Percentiles rank a stretch among this genome's conserved stretches.
phyloP scores from a whole-genome alignment of 805 yeast genomes.

The Cyberlindnera mrakii region DNA sequence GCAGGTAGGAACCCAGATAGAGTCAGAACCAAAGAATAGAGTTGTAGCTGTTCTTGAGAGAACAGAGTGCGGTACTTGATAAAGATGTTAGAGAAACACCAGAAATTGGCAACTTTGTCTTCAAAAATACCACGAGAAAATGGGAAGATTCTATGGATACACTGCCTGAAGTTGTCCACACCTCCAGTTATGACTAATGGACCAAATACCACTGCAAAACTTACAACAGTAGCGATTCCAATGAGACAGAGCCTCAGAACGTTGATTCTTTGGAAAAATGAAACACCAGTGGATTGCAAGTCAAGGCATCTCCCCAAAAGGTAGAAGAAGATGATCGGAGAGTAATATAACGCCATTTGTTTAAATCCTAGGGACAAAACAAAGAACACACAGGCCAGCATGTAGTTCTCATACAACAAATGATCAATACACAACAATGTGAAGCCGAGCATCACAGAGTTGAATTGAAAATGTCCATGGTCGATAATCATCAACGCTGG shows the following conservation, averaged over 20 bases:
- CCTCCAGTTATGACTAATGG: constrained; percentile 56
- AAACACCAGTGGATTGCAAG: constrained; percentile 7
- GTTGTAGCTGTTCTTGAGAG: constrained; percentile 51
- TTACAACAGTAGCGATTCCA: constrained; percentile 53
- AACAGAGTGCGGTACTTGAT: constrained; percentile 62
- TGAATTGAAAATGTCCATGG: constrained; percentile 97
- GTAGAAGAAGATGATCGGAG: constrained; percentile 83
- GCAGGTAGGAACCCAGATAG: constrained; percentile 50
- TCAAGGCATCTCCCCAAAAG: constrained; percentile 49
- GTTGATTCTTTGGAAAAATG: constrained; percentile 32
- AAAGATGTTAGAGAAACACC: constrained; percentile 88
- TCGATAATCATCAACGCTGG: constrained; percentile 82
- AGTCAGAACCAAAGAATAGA: constrained; percentile 50
- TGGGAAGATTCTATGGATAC: constrained; percentile 80
- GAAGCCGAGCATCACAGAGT: constrained; percentile 89
- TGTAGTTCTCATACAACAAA: constrained; percentile 55
- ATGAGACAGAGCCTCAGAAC: constrained; percentile 55
- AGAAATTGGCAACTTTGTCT: constrained; percentile 94
- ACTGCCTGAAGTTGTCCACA: constrained; percentile 33
- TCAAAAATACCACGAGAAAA: constrained; percentile 92
- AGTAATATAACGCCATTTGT: constrained; percentile 92
- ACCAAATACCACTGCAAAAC: constrained; percentile 44
- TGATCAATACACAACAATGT: constrained; percentile 63
- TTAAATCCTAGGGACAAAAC: constrained; percentile 77
- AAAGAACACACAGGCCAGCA: constrained; percentile 70